Evolutionary conservation across 352 stramenopile genomes (phyloP).

Genomic region (Globisporangium mamillatum): DNA sequence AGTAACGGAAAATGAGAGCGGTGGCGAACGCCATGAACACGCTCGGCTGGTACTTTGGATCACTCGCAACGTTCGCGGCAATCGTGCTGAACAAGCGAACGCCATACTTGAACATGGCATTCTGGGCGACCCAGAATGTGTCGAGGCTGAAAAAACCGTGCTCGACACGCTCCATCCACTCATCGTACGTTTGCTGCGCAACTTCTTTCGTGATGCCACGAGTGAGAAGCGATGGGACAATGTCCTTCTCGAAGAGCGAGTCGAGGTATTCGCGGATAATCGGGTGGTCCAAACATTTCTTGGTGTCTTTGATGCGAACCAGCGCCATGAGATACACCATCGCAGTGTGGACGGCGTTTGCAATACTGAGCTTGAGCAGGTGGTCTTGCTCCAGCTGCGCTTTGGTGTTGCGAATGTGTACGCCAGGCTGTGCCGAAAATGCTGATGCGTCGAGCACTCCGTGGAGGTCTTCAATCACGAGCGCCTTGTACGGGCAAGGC

Average conservation of each 20-base stretch:
- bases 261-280: conserved; percentile 74
- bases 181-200: conserved; percentile 49
- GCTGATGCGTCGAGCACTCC: conserved; percentile 27
- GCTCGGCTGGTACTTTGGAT: conserved; percentile 30
- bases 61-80: conserved; percentile 17
- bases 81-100: conserved; percentile 43
- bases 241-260: conserved; percentile 76
- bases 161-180: conserved; percentile 87
- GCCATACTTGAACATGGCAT: conserved; percentile 58
- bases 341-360: conserved; percentile 91
- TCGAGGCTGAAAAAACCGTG: conserved; percentile 89
- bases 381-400: conserved; percentile 76
- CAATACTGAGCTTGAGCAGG: conserved; percentile 89
- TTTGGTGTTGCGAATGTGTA: conserved; percentile 38
- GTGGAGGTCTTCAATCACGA: conserved; percentile 68
- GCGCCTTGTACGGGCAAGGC: conserved; percentile 53
- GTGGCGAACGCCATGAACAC: conserved; percentile 50
- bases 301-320: conserved; percentile 34
- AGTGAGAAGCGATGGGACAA: conserved; percentile 48
- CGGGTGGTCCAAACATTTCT: conserved; percentile 26
- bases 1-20: conserved; percentile 41
- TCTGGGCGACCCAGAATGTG: conserved; percentile 93
- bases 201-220: conserved; percentile 27
- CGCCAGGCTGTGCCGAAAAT: conserved; percentile 37
- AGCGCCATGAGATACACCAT: conserved; percentile 83